Evolutionary conservation across 2,329 filamentous ascomycete species (phyloP), one percentile per base, ranked within the genome.

Genomic region (Fusarium succisae): DNA sequence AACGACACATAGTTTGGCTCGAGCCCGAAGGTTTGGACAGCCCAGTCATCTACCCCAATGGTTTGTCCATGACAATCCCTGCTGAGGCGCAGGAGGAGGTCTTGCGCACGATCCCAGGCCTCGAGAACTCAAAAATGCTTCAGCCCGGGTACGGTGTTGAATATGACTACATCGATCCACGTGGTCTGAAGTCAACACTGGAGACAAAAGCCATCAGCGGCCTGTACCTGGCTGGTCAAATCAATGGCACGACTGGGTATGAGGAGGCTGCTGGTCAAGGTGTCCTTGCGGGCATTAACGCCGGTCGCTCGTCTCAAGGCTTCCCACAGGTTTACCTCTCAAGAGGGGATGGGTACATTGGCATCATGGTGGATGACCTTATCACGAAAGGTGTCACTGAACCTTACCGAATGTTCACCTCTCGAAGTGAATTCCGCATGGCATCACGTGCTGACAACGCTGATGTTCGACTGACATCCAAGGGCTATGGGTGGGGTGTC

Each of bases 381-480:
- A 92, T 97, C 79, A 98, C 96, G 28, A 98, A 98, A 83, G 96
- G 96, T 54, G 96, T 99, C 37, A 95, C 93, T 6, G 96, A 99
- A 80, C 96, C 96, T 3, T 99, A 99, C 83, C 91, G 96, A 75
- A 98, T 99, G 95, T 99, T 99, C 85, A 99, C 96, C 5, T 93
- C 94, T 11, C 91, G 96, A 73, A 97, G 93, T 84, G 96, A 99
- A 84, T 99, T 97, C 83, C 93, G 96, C 71, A 95, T 99, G 89
- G 94, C 92, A 48, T 91, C 94, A 6, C 92, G 96, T 71, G 92
- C 96, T 51, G 96, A 99, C 84, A 99, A 99, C 80, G 96, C 96
- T 41, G 96, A 99, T 82, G 82, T 92, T 10, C 91, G 96, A 6
- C 90, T 99, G 37, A 98, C 96, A 1, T 87, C 89, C 37, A 92